Percentiles rank a stretch among this genome's conserved stretches.
phyloP scores from a whole-genome alignment of 352 stramenopile species.

The Pythium guiyangense region DNA sequence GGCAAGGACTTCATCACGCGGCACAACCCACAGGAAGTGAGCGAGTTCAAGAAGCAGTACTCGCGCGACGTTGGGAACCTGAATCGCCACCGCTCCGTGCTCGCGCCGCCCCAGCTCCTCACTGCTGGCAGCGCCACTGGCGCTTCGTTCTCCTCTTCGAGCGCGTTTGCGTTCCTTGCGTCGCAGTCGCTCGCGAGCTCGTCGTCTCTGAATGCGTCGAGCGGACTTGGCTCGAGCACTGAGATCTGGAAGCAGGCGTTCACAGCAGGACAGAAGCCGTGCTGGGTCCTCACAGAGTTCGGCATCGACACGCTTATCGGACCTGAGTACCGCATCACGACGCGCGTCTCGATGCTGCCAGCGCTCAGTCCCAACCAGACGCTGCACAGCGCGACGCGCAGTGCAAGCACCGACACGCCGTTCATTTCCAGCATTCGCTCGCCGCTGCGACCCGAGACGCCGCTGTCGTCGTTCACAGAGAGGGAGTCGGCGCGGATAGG shows the following conservation, averaged over 20 bases:
- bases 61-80: conserved; percentile 66
- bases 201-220: conserved; percentile 13
- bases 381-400: background rate
- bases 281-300: conserved; percentile 62
- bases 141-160: conserved; percentile 8
- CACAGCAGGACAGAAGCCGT: conserved; percentile 47
- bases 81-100: conserved; percentile 56
- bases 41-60: conserved; percentile 74
- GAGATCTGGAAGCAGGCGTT: conserved; percentile 44
- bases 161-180: conserved; percentile 21
- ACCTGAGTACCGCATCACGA: conserved; percentile 55
- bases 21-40: conserved; percentile 69
- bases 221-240: conserved; percentile 10
- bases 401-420: conserved; percentile 7
- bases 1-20: conserved; percentile 61
- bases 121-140: background rate
- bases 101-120: conserved; percentile 31
- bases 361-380: conserved; percentile 1
- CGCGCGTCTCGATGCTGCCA: conserved; percentile 37
- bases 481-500: conserved; percentile 43
- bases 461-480: conserved; percentile 34
- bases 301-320: conserved; percentile 59
- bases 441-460: conserved; percentile 29
- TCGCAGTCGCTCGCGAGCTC: conserved; percentile 12
- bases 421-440: conserved; percentile 13